Base-by-base conservation (phyloP, 2,329 filamentous ascomycete species). In the Penicillium corylophilum region DNA sequence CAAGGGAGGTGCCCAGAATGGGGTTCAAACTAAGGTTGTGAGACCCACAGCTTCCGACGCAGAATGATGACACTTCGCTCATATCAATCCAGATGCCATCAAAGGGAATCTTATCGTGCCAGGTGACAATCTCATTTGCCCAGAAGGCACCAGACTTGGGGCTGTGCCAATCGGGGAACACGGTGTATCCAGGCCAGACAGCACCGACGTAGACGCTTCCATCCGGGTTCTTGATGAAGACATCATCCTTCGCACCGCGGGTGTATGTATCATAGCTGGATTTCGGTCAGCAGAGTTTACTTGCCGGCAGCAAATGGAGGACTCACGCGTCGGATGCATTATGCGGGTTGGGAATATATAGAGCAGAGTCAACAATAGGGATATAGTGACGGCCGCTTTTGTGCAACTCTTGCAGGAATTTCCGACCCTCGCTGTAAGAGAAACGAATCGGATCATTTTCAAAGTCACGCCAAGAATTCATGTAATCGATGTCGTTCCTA, bases 261-360 rank as follows among this genome's bases (percentile, higher is more conserved):
- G 73, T 73, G 58, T 81, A 84, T 0, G 75, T 73, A 10, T 72
- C 71, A 56, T 83, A 82, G 0, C 84, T 71, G 58, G 78, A 22
- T 48, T 74, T 49, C 48, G 23, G 49, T 66, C 29, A 16, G 35
- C 22, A n/a, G n/a, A 5, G n/a, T 39, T 23, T 31, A 45, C 46
- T 40, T 61, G 57, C 15, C 24, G 23, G 15, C 48, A 44, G 4
- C 38, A 33, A 13, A 63, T 62, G 22, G 4, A 10, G n/a, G 1
- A 76, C 74, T 65, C 84, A 88, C 40, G 77, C 78, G 68, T 90
- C 88, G 33, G 77, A 82, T 1, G 77, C 75, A 63, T 90, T 88
- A n/a, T 82, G 73, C 0, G 86, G 85, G 59, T 90, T 87, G 0
- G 88, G 88, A 23, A 83, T 81, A 64, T 91, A 91, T 50, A 88